These are phyloP conservation scores for Secale cereale DNA, from an alignment of 176 grass and related monocot species.

Conservation along the genomic window DNA sequence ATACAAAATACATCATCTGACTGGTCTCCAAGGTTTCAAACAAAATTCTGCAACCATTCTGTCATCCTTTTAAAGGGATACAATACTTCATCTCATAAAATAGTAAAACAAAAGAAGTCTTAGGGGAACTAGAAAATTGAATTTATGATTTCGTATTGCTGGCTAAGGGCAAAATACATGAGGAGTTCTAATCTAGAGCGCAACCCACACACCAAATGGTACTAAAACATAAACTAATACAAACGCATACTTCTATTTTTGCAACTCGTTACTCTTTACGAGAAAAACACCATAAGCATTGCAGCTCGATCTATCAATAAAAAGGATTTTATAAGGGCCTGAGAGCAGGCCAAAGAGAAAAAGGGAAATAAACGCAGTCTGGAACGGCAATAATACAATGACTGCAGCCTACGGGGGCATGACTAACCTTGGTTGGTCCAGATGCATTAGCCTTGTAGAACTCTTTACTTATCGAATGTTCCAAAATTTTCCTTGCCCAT, in stretches of 20 bases:
- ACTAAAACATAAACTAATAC: no score
- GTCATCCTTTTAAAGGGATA: no score
- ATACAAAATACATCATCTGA: not conserved
- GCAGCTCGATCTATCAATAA: not conserved
- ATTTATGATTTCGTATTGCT: not conserved
- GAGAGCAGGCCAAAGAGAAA: not conserved
- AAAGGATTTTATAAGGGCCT: not conserved
- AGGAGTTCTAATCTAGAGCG: no score
- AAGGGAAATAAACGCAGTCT: not conserved
- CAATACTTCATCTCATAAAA: no score
- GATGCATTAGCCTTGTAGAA: slow-evolving; percentile 98
- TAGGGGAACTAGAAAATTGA: not conserved
- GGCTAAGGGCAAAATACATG: not conserved
- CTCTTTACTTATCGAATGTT: slow-evolving; percentile 94
- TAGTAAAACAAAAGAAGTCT: not conserved
- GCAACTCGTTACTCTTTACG: not conserved
- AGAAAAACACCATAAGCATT: not conserved
- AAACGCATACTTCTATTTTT: not conserved
- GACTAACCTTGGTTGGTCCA: slow-evolving; percentile 87
- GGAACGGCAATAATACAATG: not conserved
- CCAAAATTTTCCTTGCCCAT: slow-evolving; percentile 86
- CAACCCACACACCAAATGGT: no score
- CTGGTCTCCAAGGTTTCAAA: not conserved
- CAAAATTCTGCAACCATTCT: no score
- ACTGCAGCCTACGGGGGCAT: not conserved